Evolutionary conservation across 2,329 filamentous ascomycete species (phyloP).

Genomic region (Cordyceps farinosa): DNA sequence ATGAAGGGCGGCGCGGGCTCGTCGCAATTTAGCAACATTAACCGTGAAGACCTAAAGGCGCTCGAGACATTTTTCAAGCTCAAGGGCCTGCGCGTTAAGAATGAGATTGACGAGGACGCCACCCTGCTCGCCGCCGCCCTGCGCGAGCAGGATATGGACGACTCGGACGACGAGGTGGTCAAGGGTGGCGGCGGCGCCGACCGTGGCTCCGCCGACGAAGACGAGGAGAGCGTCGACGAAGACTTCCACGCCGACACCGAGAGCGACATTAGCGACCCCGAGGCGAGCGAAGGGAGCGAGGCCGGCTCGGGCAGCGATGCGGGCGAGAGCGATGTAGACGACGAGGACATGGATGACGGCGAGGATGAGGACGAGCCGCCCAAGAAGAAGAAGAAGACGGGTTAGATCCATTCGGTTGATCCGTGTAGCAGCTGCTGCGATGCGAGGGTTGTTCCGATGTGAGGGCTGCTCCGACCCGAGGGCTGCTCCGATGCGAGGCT

Average conservation of each 20-base stretch:
- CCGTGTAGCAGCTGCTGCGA: no score
- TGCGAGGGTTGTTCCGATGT: background rate
- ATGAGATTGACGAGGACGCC: slow-evolving; percentile 95
- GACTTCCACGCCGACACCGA: slow-evolving; percentile 93
- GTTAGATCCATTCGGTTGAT: slow-evolving; percentile 19
- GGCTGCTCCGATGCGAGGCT: background rate
- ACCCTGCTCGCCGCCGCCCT: slow-evolving; percentile 76
- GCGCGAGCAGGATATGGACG: slow-evolving; percentile 76
- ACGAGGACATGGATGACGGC: slow-evolving; percentile 42
- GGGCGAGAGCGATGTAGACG: slow-evolving; percentile 45
- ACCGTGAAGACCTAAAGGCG: slow-evolving; percentile 92
- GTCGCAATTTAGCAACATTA: slow-evolving; percentile 98
- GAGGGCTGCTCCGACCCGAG: no score
- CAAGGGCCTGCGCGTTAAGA: slow-evolving; percentile 93
- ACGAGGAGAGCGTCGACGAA: slow-evolving; percentile 91
- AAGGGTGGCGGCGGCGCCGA: slow-evolving; percentile 60
- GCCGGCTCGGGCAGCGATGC: slow-evolving; percentile 58
- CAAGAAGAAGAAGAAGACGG: slow-evolving; percentile 49
- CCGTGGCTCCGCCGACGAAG: slow-evolving; percentile 90
- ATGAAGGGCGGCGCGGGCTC: slow-evolving; percentile 85
- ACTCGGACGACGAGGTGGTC: slow-evolving; percentile 78
- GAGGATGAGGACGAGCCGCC: slow-evolving; percentile 44
- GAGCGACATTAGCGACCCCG: slow-evolving; percentile 95
- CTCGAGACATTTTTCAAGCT: slow-evolving; percentile 97
- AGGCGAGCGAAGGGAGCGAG: slow-evolving; percentile 71